These are phyloP conservation scores for Colletotrichum aenigma DNA, from an alignment of 2,329 filamentous ascomycete genomes.

Conservation along the genomic window DNA sequence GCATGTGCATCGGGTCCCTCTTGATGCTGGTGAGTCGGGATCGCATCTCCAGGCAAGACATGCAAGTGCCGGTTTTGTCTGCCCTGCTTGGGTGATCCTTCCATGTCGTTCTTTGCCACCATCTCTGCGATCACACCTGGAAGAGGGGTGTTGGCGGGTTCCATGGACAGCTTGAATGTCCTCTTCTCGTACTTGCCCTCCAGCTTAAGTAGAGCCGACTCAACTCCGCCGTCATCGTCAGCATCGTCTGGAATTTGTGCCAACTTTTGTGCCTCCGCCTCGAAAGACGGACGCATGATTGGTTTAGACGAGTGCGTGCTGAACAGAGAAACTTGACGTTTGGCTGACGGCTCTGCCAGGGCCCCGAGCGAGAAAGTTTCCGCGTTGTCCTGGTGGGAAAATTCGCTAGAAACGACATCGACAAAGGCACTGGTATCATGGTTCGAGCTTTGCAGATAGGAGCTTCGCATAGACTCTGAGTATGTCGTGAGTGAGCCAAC, in stretches of 20 bases:
- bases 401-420: constrained; percentile 47
- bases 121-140: constrained; percentile 12
- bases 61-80: constrained; percentile 51
- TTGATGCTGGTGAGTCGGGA: constrained; percentile 28
- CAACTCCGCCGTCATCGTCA: constrained; percentile 83
- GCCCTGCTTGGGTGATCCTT: constrained; percentile 36
- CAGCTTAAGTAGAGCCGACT: constrained; percentile 89
- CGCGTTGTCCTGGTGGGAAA: constrained; percentile 37
- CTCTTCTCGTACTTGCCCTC: constrained; percentile 81
- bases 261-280: constrained; percentile 85
- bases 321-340: constrained; percentile 55
- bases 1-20: constrained; percentile 24
- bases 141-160: constrained; percentile 31
- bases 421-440: constrained; percentile 46
- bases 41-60: constrained; percentile 38
- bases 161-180: constrained; percentile 43
- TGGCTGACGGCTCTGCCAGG: constrained; percentile 54
- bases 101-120: constrained; percentile 20
- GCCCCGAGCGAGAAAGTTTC: constrained; percentile 64
- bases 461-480: constrained; percentile 64
- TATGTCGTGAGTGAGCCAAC: constrained; percentile 65
- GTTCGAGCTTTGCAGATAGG: constrained; percentile 50
- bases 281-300: constrained; percentile 76
- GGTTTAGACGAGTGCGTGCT: constrained; percentile 68
- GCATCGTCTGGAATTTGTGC: constrained; percentile 85